Evolutionary conservation across 306 rosid genomes (phyloP), one percentile per base, ranked within the genome.

Genomic region (Delonix regia): DNA sequence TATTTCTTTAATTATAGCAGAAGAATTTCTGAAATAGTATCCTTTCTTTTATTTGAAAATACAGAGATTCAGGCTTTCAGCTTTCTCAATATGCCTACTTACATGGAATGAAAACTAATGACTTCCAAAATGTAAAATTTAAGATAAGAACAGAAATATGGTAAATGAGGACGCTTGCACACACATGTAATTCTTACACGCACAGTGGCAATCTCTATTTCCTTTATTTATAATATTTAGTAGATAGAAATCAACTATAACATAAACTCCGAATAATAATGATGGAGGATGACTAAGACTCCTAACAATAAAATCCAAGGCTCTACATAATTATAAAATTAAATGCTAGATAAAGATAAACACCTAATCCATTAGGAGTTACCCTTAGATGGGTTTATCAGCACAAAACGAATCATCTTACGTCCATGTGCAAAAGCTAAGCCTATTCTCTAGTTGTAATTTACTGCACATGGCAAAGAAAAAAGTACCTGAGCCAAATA

Each of bases 401-500:
- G 15, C 12, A n/a, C n/a, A n/a, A 56, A 24, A 56, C 36, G 72
- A 21, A 14, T 66, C 44, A 74, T 42, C 39, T 18, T 22, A 49
- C 8, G 48, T 45, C 28, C 69, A 39, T n/a, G 15, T 10, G 11
- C 24, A 34, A 77, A 69, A 27, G n/a, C 49, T 66, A 36, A 53
- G 55, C 59, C 24, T 67, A 59, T 69, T 41, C 47, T 3, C 53
- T 66, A 44, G 5, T 36, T 38, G 15, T 22, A 34, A 48, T 73
- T 81, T 30, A 60, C 25, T 47, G 13, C 55, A 28, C 16, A 71
- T 30, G 41, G 48, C 48, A 42, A 18, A 69, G 25, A 67, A 76
- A 4, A 44, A 82, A 48, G 74, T 89, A 92, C 98, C 97, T 85
- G 97, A 33, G 98, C 94, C 45, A 94, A 84, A 84, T 87, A 88